Evolutionary conservation across 2,329 filamentous ascomycete species (phyloP), one percentile per base, ranked within the genome.

Genomic region (Hymenoscyphus infarciens): DNA sequence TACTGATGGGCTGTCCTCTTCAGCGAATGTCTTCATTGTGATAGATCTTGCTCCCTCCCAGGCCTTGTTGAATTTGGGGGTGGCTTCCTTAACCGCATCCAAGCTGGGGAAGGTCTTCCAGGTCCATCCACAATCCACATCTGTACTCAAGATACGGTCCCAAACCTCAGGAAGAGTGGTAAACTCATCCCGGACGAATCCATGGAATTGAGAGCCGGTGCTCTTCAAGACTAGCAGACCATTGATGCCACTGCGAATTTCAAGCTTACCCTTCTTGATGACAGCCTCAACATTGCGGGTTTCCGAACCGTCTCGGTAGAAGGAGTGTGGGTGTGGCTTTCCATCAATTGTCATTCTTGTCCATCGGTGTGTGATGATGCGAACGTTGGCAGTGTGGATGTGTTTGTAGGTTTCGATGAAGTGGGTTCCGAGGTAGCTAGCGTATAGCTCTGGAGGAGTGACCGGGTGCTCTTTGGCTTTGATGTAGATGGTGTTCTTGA

Each of bases 401-500:
- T 99, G 95, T 45, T 83, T 75, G 81, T 99, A 99, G 66, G 82
- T 91, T 71, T 90, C 83, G 74, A 97, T 79, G 80, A 98, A 98
- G 82, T 99, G 95, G 69, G 86, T 83, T 70, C 90, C 92, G 60
- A 99, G 81, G 70, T 90, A 89, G 72, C 88, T 85, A 69, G 90
- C 94, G 76, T 91, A 99, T 66, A 96, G 87, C 81, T 99, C 95
- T 0, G 95, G 94, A 16, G 95, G 93, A 70, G 88, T 92, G 71
- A 99, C 90, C 38, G 93, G 91, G 80, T 96, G 83, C 79, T 96
- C 89, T 81, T 97, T 97, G 74, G 95, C 94, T 74, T 91, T 89
- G 79, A 99, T 92, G 82, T 95, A 97, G 75, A 91, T 88, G 71
- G 90, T 98, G 80, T 99, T 97, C 82, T 99, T 99, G 80, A 98